Percentiles rank a stretch among this genome's conserved stretches.
Evolutionary conservation across 1,139 yeast genomes (phyloP).

Genomic region (Yamadazyma triangularis): DNA sequence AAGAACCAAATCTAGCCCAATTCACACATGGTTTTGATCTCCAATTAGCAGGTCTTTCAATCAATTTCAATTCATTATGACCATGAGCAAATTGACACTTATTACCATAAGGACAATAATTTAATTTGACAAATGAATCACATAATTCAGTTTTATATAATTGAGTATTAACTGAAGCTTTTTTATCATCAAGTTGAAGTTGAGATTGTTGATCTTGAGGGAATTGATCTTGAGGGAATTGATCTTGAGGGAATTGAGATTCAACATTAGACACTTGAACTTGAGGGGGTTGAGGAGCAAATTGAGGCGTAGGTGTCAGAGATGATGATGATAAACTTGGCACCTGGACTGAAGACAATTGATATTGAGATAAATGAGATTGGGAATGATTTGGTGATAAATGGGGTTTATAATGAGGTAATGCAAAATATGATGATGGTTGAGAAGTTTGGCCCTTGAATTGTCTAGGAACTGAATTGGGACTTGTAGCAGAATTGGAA

Average conservation of each 20-base stretch:
- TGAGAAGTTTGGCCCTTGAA: too few species aligned
- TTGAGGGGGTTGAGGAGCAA: neutral
- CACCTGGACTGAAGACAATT: neutral
- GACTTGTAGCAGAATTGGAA: neutral
- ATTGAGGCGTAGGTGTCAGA: too few species aligned
- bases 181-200: slow-evolving; percentile 8
- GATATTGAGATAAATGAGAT: neutral
- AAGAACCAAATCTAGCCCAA: slow-evolving; percentile 77
- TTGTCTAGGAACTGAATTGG: neutral
- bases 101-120: slow-evolving; percentile 79
- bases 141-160: slow-evolving; percentile 90
- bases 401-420: neutral
- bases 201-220: slow-evolving; percentile 1
- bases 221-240: too few species aligned
- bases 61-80: slow-evolving; percentile 62
- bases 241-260: too few species aligned
- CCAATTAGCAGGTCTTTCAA: slow-evolving; percentile 81
- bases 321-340: too few species aligned
- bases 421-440: neutral
- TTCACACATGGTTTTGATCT: slow-evolving; percentile 89
- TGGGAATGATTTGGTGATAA: neutral
- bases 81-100: slow-evolving; percentile 98
- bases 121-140: slow-evolving; percentile 69
- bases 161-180: slow-evolving; percentile 51
- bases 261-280: neutral